Base-by-base conservation (phyloP, 2,329 filamentous ascomycete species). In the Curvularia verruculosa region DNA sequence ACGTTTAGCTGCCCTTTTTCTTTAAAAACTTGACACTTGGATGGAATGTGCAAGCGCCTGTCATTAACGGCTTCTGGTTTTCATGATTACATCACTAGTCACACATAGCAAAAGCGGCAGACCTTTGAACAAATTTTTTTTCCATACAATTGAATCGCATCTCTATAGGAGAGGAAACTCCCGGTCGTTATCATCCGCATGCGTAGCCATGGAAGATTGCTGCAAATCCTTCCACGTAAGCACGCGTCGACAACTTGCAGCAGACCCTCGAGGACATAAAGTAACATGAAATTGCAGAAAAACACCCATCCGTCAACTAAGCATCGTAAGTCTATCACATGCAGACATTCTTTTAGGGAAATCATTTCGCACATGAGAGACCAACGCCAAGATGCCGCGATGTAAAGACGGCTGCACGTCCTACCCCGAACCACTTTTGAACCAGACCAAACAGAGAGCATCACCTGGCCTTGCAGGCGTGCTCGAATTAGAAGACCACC, bases 331-430 rank as follows among this genome's bases (percentile, higher is more conserved):
- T 75, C 72, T 76, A 73, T 70, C 68, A 70, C 66, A 63, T 67
- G 68, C 68, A 63, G 63, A 69, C 66, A 70, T 69, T 69, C 70
- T 71, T 74, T 71, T 70, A 65, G 65, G 68, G 64, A 72, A 75
- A 72, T 68, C 69, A 74, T 68, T 71, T 75, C 71, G 73, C 69
- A 75, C 66, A 75, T 68, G 71, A 72, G 70, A 75, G 67, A 74
- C 67, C 65, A 77, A 77, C 75, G 75, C 75, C 75, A 69, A 74
- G 70, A 77, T 77, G 75, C 73, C 71, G 69, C 68, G 69, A 72
- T 70, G 65, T 72, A 66, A 60, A 50, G 64, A 67, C 68, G 67
- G 66, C 67, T 58, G 61, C 64, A 66, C 68, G 65, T 69, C 67
- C 66, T 65, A 69, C 66, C 65, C 64, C 70, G 57, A 67, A 59